Conservation (phyloP, 2,329 filamentous ascomycete species). For the Calcarisporium arbuscula region DNA sequence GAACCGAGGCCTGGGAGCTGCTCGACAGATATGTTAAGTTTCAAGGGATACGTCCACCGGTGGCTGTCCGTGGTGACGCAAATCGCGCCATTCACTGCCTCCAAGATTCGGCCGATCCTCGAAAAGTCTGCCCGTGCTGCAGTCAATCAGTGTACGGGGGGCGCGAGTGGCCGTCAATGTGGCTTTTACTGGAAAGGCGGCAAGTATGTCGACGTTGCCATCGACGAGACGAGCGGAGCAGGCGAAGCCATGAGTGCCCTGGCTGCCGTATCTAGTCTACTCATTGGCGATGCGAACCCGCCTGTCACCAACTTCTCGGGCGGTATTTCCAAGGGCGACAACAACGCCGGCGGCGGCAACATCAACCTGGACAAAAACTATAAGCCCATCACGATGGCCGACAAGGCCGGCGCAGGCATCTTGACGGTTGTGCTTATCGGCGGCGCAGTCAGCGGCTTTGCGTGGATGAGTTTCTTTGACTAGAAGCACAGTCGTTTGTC, state of each 20-base stretch:
- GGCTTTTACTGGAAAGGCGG: slow-evolving; percentile 55
- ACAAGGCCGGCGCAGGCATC: slow-evolving; percentile 43
- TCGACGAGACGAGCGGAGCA: slow-evolving; percentile 49
- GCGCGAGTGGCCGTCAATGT: slow-evolving; percentile 51
- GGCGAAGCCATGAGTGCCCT: slow-evolving; percentile 55
- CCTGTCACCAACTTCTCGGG: slow-evolving; percentile 42
- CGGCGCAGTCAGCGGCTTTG: slow-evolving; percentile 35
- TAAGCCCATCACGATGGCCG: slow-evolving; percentile 33
- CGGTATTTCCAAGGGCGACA: slow-evolving; percentile 41
- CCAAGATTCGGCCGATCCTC: slow-evolving; percentile 51
- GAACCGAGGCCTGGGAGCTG: slow-evolving; percentile 51
- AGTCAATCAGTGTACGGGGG: slow-evolving; percentile 56
- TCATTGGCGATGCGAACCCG: slow-evolving; percentile 33
- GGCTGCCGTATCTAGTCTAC: slow-evolving; percentile 43
- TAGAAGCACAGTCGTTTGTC: slow-evolving; percentile 6
- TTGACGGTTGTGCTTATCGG: slow-evolving; percentile 39
- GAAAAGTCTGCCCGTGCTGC: slow-evolving; percentile 52
- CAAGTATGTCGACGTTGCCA: slow-evolving; percentile 36
- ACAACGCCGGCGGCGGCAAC: slow-evolving; percentile 29
- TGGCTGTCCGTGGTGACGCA: slow-evolving; percentile 58
- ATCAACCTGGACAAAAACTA: slow-evolving; percentile 19
- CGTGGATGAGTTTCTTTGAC: slow-evolving; percentile 42
- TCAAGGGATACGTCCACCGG: slow-evolving; percentile 64
- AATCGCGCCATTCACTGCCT: slow-evolving; percentile 53
- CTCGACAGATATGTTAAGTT: slow-evolving; percentile 65